Evolutionary conservation across 306 rosid species (phyloP), one percentile per base, ranked within the genome.

Genomic region (Cucumis cinereus): DNA sequence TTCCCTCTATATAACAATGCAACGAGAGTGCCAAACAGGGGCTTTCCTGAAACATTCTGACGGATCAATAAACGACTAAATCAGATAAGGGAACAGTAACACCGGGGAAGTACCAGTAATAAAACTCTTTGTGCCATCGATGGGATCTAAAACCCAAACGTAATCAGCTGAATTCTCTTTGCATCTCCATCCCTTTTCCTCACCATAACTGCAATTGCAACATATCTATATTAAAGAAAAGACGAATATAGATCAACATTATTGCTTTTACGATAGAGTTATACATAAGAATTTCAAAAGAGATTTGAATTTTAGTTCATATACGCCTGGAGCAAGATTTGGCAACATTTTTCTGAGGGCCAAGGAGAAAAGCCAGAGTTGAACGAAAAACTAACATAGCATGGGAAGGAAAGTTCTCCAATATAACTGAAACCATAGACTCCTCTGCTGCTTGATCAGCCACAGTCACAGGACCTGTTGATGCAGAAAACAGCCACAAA

Each of bases 111-210:
- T 88, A 94, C 98, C 97, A 68, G 97, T 94, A 43, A 94, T 90
- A 55, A 91, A 94, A 75, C 98, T 94, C 83, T 90, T 94, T 64
- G 97, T 94, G 72, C 98, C 98, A 81, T 94, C 98, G 22, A 91
- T 91, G 8, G 97, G 98, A 83, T 94, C 98, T 66, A 94, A 91
- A 33, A 94, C 93, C 98, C 98, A 94, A 19, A 94, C 97, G 75
- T 85, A 91, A 73, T 94, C 96, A 14, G 97, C 78, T 81, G 47
- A 84, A 19, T 84, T 53, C 83, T 89, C 90, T 74, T 73, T 85
- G 87, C 92, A 90, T 81, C 84, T 94, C 98, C 98, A 94, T 11
- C 97, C 98, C 12, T 87, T 90, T 82, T 91, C 98, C 87, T 94
- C 98, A 62, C 98, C 98, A 28, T 70, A 91, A 83, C 97, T 94